phyloP scores from a whole-genome alignment of 1,139 yeast species.

The Pichia sp. region DNA sequence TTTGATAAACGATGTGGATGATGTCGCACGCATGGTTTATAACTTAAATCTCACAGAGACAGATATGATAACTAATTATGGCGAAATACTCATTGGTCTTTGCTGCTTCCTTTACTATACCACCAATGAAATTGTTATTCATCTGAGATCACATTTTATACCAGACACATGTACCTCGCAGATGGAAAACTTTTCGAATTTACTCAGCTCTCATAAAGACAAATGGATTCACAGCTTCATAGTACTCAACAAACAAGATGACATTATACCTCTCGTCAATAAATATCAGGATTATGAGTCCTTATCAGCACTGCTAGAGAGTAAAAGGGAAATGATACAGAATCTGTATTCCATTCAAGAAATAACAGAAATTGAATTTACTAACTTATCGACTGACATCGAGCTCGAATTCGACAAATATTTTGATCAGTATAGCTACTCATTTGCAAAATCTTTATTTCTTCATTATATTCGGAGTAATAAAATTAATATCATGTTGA shows the following conservation, averaged over 20 bases:
- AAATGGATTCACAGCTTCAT: conserved; percentile 30
- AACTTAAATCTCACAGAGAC: conserved; percentile 5
- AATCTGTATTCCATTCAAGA: conserved; percentile 2
- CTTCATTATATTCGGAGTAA: conserved; percentile 53
- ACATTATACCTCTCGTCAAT: conserved; percentile 57
- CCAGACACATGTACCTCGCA: background rate
- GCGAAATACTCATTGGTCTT: conserved; percentile 21
- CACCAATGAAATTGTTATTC: conserved; percentile 19
- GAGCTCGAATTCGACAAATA: conserved; percentile 44
- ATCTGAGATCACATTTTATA: background rate
- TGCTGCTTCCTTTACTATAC: conserved; percentile 29
- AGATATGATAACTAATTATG: conserved; percentile 5
- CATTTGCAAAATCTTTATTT: conserved; percentile 66
- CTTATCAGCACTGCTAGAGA: conserved; percentile 54
- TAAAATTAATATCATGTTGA: conserved; percentile 51
- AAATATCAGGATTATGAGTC: conserved; percentile 62
- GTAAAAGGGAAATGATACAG: conserved; percentile 39
- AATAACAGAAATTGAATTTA: conserved; percentile 14
- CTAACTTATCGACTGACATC: conserved; percentile 30
- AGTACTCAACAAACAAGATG: conserved; percentile 22
- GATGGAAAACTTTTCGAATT: conserved; percentile 13
- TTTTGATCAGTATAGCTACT: conserved; percentile 60
- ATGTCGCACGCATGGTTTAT: conserved; percentile 20
- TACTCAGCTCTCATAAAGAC: conserved; percentile 23
- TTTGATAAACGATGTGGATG: conserved; percentile 23